Evolutionary conservation across 306 rosid species (phyloP), one percentile per base, ranked within the genome.

Genomic region (Glycyrrhiza uralensis): DNA sequence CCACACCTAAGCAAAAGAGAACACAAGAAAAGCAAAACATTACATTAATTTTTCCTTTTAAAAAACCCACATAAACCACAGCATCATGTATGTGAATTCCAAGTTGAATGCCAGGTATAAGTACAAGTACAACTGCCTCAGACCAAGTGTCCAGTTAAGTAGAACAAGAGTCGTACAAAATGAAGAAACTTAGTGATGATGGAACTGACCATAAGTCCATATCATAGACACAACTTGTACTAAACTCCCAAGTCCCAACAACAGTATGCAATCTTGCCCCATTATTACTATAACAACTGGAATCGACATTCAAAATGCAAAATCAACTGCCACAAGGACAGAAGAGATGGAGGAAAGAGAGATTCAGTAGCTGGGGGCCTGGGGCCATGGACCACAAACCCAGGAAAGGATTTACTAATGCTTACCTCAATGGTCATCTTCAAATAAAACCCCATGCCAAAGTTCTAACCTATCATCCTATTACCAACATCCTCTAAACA

Each of bases 1-100:
- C 76, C 99, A 86, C 99, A 94, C 99, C 99, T 94, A 78, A 55
- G 70, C 17, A 66, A 79, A 63, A 49, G 30, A 23, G 20, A 58
- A 60, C 36, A 61, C 38, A 63, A 17, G 22, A 38, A 49, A 71
- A 18, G 72, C 23, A 60, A 74, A 51, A 58, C 61, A 50, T 45
- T 76, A 50, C 42, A 54, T 46, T 20, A 24, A 61, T 28, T 7
- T 57, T 22, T 22, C 28, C 69, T 32, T 71, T 63, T 46, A 49
- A 35, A 74, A 74, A 19, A 10, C 6, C 1, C 1, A 42, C 44
- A 49, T 24, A 47, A 50, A 4, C 73, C 64, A 75, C 33, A 42
- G 2, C 18, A 58, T 24, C 54, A 51, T 51, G 58, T 24, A 68
- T 11, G n/a, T 32, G 33, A 46, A 28, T 19, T 33, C 47, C 29